A percentile compares a stretch with the other conserved stretches of the same genome.
Evolutionary conservation across 768 basidiomycete genomes (phyloP).

Genomic region (Daedaleopsis nitida): DNA sequence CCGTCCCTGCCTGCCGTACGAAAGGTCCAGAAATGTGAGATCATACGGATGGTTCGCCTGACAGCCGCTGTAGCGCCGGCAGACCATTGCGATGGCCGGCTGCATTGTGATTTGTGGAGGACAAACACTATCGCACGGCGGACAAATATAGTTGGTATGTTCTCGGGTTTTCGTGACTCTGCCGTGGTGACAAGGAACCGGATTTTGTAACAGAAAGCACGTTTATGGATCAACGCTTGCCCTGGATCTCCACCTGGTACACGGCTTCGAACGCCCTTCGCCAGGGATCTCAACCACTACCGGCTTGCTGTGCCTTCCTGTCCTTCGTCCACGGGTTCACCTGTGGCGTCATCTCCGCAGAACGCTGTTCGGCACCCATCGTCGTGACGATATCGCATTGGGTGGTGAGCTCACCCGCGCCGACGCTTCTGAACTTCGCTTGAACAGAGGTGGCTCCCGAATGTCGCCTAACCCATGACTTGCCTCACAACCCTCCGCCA

Average conservation of each 20-base stretch:
- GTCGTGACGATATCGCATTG: conserved; percentile 5
- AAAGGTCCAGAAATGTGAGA: not conserved
- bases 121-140: not conserved
- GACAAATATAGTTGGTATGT: conserved; percentile 13
- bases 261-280: not conserved
- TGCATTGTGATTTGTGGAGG: not conserved
- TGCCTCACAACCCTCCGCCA: not conserved
- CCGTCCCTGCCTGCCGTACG: not conserved
- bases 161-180: not conserved
- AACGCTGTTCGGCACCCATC: not conserved
- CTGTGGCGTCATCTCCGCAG: conserved; percentile 4
- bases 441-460: not conserved
- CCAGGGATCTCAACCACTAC: not conserved
- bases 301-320: not conserved
- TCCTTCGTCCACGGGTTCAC: not conserved
- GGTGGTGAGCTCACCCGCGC: not conserved
- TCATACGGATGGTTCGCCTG: not conserved
- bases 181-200: not conserved
- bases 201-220: not conserved
- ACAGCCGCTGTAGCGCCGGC: not conserved
- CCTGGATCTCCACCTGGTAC: not conserved
- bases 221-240: too few species aligned
- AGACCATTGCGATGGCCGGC: not conserved
- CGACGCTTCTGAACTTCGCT: conserved; percentile 1
- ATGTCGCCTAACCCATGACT: conserved; percentile 6